Base-by-base conservation (phyloP, 306 rosid species). In the Casuarina cunninghamiana region DNA sequence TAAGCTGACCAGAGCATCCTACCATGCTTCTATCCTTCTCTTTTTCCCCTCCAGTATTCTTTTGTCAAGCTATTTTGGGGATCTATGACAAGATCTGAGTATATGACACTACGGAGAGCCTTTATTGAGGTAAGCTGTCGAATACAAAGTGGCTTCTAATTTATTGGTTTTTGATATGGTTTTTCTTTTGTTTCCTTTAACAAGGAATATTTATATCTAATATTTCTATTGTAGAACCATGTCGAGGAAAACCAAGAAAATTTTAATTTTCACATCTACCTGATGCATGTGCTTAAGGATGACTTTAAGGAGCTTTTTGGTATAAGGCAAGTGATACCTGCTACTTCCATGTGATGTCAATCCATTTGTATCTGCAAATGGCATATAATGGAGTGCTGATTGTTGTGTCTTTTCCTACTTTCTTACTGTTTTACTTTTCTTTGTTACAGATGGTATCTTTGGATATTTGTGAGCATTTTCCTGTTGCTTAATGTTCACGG, bases 221-320 rank as follows among this genome's bases (percentile, higher is more conserved):
- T 44, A 45, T 76, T 51, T 80, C 71, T 77, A 53, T 55, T 79
- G 62, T 81, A 95, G 98, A 87, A 90, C 53, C 98, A 92, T 83
- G 91, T 97, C 85, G 86, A 41, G 75, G 41, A 81, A 75, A 92
- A 88, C 76, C 97, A 26, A 26, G 32, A 75, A 6, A 89, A 92
- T 86, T 92, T 94, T 84, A 75, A 92, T 86, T 94, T 94, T 81
- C 94, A 94, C 84, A 87, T 86, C 62, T 94, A 92, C 87, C 90
- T 94, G 98, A 87, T 92, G 38, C 93, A 97, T 45, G 88, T 97
- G 39, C 98, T 94, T 57, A 97, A 94, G 88, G 97, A 89, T 81
- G 98, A 94, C 79, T 92, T 94, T 79, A 90, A 77, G 86, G 75
- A 57, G 83, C 97, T 94, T 53, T 97, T 94, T 55, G 97, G 97